phyloP scores from a whole-genome alignment of 331 rosid genomes.

The Rhamnella rubrinervis region DNA sequence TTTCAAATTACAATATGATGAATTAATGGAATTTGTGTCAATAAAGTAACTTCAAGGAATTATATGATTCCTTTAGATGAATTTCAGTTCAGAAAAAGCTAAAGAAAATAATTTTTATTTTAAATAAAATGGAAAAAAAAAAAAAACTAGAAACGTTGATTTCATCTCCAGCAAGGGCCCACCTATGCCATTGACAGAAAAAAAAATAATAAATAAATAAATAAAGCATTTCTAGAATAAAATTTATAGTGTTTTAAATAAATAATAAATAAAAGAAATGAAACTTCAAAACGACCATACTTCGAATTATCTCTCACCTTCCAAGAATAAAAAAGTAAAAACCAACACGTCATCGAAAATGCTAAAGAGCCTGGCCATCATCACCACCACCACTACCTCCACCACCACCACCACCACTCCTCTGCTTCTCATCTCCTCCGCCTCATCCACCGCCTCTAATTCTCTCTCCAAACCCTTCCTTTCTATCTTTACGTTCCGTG shows the following conservation, averaged over 20 bases:
- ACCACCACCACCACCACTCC: constrained; percentile 20
- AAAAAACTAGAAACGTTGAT: too few species aligned
- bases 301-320: neutral
- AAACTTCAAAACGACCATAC: neutral
- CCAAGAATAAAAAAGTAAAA: constrained; percentile 8
- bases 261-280: neutral
- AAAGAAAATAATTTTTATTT: too few species aligned
- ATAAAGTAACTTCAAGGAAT: too few species aligned
- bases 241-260: too few species aligned
- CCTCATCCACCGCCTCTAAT: constrained; percentile 18
- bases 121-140: too few species aligned
- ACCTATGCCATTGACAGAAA: too few species aligned
- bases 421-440: constrained; percentile 33
- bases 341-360: constrained; percentile 36
- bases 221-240: neutral
- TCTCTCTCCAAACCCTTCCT: constrained; percentile 42
- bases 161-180: too few species aligned
- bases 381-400: constrained; percentile 38
- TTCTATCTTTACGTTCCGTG: constrained; percentile 38
- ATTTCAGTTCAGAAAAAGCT: too few species aligned
- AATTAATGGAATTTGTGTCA: too few species aligned
- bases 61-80: too few species aligned
- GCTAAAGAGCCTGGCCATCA: constrained; percentile 48
- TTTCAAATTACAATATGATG: too few species aligned
- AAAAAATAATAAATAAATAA: neutral